Conservation (phyloP, 2,329 filamentous ascomycete species). For the Curvularia hawaiiensis region DNA sequence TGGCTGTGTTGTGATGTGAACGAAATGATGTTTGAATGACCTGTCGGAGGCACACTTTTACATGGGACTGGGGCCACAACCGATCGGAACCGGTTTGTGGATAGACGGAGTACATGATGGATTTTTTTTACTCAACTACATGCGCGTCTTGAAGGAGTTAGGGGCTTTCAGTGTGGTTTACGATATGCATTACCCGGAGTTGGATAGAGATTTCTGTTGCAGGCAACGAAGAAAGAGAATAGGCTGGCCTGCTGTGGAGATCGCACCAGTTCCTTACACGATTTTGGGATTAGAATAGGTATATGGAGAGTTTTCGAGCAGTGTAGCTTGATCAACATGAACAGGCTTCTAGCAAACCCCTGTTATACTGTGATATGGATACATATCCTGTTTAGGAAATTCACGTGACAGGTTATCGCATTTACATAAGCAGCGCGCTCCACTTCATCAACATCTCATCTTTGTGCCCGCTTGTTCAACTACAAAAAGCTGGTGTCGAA, state of each 20-base stretch:
- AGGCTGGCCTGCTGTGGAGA: background rate
- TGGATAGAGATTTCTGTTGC: constrained; percentile 4
- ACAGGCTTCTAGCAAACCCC: background rate
- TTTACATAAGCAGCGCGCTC: background rate
- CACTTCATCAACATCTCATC: background rate
- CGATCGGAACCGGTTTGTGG: background rate
- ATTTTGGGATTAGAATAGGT: background rate
- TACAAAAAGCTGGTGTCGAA: background rate
- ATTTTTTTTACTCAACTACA: background rate
- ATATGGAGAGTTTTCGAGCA: background rate
- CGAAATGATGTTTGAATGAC: background rate
- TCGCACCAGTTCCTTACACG: background rate
- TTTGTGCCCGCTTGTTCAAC: background rate
- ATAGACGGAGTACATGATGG: background rate
- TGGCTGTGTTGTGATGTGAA: constrained; percentile 56
- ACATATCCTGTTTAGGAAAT: background rate
- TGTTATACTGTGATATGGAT: background rate
- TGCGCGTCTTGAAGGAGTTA: background rate
- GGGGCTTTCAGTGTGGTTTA: background rate
- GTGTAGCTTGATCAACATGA: background rate
- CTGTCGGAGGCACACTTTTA: background rate
- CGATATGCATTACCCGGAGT: constrained; percentile 13
- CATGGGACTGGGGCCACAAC: background rate
- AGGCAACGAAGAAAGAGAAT: constrained; percentile 2
- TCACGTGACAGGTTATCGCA: constrained; percentile 6